Evolutionary conservation across 306 rosid species (phyloP).

Genomic region (Carpinus fangiana): DNA sequence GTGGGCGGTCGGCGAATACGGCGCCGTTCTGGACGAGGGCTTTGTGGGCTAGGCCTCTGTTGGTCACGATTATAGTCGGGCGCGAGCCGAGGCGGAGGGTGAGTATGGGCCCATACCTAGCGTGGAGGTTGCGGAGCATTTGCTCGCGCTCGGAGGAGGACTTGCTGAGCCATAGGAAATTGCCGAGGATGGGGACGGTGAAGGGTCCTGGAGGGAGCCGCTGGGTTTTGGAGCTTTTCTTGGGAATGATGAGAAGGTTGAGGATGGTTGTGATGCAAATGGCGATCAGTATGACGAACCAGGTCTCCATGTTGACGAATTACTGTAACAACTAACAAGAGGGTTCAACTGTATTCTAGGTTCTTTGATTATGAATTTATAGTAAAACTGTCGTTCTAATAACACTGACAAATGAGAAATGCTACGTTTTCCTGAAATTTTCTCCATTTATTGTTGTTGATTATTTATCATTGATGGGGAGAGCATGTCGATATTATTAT

Average conservation of each 20-base stretch:
- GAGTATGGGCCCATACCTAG: neutral
- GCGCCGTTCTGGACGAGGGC: conserved; percentile 7
- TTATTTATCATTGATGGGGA: too few relatives aligned
- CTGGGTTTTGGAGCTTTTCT: neutral
- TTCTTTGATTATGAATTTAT: too few relatives aligned
- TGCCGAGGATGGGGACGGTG: neutral
- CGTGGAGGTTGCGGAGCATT: neutral
- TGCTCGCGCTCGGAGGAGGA: neutral
- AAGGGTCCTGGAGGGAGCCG: neutral
- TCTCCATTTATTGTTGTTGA: too few relatives aligned
- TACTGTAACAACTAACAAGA: too few relatives aligned
- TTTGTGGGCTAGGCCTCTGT: neutral
- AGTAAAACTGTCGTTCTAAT: too few relatives aligned
- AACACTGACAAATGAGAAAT: too few relatives aligned
- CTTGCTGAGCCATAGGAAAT: neutral
- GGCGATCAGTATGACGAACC: neutral
- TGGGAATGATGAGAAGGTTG: neutral
- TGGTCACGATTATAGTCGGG: neutral
- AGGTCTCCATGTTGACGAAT: neutral
- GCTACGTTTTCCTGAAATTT: too few relatives aligned
- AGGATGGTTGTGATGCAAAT: neutral
- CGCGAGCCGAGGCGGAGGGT: neutral
- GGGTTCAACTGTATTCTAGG: too few relatives aligned
- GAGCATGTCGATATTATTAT: too few relatives aligned
- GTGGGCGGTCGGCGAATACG: conserved; percentile 2